Base-by-base conservation (phyloP, 1,284 basidiomycete species). In the Megacollybia platyphylla region DNA sequence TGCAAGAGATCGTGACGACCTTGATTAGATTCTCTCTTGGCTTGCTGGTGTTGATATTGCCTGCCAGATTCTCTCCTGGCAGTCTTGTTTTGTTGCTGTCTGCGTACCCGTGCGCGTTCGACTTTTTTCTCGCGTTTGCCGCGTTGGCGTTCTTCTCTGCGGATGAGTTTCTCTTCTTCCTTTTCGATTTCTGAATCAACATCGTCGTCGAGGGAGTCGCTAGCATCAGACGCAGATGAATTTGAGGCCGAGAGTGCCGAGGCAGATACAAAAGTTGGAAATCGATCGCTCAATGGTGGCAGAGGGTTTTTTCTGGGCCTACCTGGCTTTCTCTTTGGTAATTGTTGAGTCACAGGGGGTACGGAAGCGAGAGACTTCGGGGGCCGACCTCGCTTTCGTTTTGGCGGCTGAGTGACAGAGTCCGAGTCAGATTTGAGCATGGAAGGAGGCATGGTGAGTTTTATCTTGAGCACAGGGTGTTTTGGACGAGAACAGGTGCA, bases 201-300 rank as follows among this genome's bases (percentile, higher is more conserved):
- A 41, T 70, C 73, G 51, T 71, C 69, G 13, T 61, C 66, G 27
- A 52, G 57, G 2, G 58, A 56, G 42, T 56, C 54, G 15, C 41
- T 32, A 18, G 46, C 43, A 51, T 32, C 61, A 20, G 63, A 63
- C 28, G 52, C 53, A 9, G 60, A 66, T 7, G 65, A 65, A 2
- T 65, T 64, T 20, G 65, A 64, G 10, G 64, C 65, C 18, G 52
- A 73, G 30, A 73, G 50, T 3, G 65, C 75, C 30, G 76, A 75
- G 17, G 80, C 79, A 18, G 74, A 71, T 20, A 84, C 62, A 54
- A 84, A 83, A 20, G 77, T 83, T n/a, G 79, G 80, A 54, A 79
- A 29, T 11, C 39, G n/a, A 11, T n/a, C 17, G 18, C n/a, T 27
- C 17, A n/a, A 17, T 5, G 11, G 20, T 40, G 39, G 52, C 51